Evolutionary conservation across 495 filamentous ascomycete genomes (phyloP).

Genomic region (Thermothielavioides terrestris): DNA sequence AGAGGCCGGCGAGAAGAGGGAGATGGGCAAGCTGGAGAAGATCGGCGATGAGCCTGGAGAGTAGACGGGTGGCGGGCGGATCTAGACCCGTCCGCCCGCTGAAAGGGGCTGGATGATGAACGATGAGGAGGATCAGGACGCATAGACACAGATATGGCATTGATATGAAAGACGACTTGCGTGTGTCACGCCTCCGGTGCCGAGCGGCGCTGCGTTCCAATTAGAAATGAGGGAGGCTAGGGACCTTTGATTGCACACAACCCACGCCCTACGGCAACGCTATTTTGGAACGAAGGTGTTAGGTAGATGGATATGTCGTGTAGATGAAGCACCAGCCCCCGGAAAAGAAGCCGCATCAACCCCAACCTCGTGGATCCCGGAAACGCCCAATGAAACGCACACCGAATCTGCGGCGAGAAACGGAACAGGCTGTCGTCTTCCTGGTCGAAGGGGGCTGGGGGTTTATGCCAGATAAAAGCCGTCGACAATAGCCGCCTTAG

Average conservation of each 20-base stretch:
- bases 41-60: conserved; percentile 69
- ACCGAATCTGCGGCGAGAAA: conserved; percentile 15
- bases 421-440: conserved; percentile 1
- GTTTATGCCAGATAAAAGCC: not conserved
- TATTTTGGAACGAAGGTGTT: conserved; percentile 14
- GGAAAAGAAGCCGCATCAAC: conserved; percentile 2
- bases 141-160: conserved; percentile 16
- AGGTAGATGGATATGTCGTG: too few relatives aligned
- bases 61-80: conserved; percentile 21
- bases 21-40: conserved; percentile 93
- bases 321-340: not conserved
- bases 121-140: conserved; percentile 9
- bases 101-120: conserved; percentile 5
- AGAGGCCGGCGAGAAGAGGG: conserved; percentile 85
- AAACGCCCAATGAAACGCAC: conserved; percentile 13
- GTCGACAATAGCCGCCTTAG: conserved; percentile 13
- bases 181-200: not conserved
- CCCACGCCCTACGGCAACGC: not conserved
- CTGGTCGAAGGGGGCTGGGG: conserved; percentile 10
- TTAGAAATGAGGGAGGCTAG: conserved; percentile 16
- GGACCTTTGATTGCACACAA: not conserved
- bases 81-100: not conserved
- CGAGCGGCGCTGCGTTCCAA: conserved; percentile 13
- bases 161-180: not conserved
- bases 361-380: conserved; percentile 21